Base-by-base conservation (phyloP, 2,329 filamentous ascomycete species). In the Diaporthe eres region DNA sequence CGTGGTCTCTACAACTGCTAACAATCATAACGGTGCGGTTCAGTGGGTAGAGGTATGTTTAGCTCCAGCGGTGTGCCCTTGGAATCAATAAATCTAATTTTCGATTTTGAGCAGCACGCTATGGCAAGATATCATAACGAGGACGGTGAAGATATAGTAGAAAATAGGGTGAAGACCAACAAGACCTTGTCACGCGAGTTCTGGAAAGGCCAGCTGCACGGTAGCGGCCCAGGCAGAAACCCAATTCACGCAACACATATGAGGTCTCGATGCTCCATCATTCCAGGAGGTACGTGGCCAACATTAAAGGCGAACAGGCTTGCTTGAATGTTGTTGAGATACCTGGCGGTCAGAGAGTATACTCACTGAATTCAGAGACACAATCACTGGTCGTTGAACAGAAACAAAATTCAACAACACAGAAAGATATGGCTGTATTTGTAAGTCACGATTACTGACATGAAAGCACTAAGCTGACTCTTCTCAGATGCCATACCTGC, bases 171-270 rank as follows among this genome's bases (percentile, higher is more conserved):
- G 55, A 73, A 44, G 44, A 58, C 70, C 2, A 68, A 39, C 15
- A 17, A 37, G 0, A 75, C 71, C 1, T 19, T 75, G 2, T 74
- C 74, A 1, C 70, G 74, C 2, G 60, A 75, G 51, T 42, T 51
- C 22, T 75, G 74, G 74, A 55, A 37, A 22, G 74, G 74, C 31
- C 70, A 75, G 17, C 10, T 74, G 9, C 74, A 74, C 19, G 60
- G 74, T 6, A 60, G 61, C 22, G 70, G 74, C 2, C 28, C 44
- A 2, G 71, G 60, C 15, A 75, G 61, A 51, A 74, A 25, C 13
- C 58, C 70, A 1, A 55, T 67, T 1, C 58, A 74, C 39, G 49
- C 74, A 4, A 44, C 70, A 4, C 74, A 75, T 4, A 74, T 75
- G 74, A 67, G 74, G 15, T 22, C 74, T n/a, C 39, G 74, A 1